Percentiles rank a stretch among this genome's conserved stretches.
Conservation (phyloP, 2,329 filamentous ascomycete genomes). For the Ceratocystis destructans region DNA sequence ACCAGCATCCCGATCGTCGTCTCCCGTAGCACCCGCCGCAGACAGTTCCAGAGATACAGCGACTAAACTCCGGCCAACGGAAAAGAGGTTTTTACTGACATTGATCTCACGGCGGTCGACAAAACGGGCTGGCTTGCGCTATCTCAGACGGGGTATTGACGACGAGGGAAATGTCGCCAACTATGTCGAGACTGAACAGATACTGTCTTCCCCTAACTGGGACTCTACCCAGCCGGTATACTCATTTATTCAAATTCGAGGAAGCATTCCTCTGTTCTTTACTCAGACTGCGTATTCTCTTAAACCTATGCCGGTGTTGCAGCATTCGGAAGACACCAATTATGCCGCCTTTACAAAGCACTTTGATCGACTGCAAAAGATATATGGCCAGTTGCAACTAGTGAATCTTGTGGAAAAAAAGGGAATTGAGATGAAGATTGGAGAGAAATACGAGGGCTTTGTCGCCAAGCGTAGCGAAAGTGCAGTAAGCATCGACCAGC, state of each 20-base stretch:
- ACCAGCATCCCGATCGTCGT: slow-evolving; percentile 19
- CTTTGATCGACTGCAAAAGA: slow-evolving; percentile 52
- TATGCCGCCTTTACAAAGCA: slow-evolving; percentile 65
- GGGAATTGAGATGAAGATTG: slow-evolving; percentile 66
- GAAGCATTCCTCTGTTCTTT: slow-evolving; percentile 89
- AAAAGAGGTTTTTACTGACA: slow-evolving; percentile 61
- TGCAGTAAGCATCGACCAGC: slow-evolving; percentile 5
- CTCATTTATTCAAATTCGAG: slow-evolving; percentile 77
- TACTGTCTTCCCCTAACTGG: slow-evolving; percentile 62
- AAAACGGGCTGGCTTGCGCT: slow-evolving; percentile 75
- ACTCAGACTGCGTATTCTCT: slow-evolving; percentile 89
- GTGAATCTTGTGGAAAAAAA: slow-evolving; percentile 83
- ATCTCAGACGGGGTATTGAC: slow-evolving; percentile 79
- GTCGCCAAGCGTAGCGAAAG: slow-evolving; percentile 51
- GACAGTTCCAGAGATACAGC: slow-evolving; percentile 12
- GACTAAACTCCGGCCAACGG: slow-evolving; percentile 25
- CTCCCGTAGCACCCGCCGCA: not conserved
- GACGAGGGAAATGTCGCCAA: slow-evolving; percentile 84
- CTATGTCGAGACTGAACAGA: slow-evolving; percentile 86
- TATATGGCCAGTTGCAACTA: slow-evolving; percentile 65
- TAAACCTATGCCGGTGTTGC: slow-evolving; percentile 70
- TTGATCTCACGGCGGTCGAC: slow-evolving; percentile 80
- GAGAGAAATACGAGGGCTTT: slow-evolving; percentile 59
- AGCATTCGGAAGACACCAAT: slow-evolving; percentile 70
- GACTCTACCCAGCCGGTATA: slow-evolving; percentile 41